Percentiles rank a stretch among this genome's conserved stretches.
Conservation (phyloP, 1,284 basidiomycete genomes). For the Tylopilus sp. region DNA sequence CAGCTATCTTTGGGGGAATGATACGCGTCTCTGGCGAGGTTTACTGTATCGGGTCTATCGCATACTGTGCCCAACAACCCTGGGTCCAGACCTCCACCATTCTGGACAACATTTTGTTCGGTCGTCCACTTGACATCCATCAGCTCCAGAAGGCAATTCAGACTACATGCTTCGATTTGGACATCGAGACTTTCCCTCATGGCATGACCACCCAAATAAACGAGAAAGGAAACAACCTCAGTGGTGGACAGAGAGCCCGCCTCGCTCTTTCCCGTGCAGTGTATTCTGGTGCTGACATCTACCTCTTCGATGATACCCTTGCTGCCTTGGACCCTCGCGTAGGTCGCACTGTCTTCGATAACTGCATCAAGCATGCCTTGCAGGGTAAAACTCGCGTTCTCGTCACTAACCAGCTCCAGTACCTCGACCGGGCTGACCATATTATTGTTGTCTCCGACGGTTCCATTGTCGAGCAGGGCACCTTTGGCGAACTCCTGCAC, state of each 20-base stretch:
- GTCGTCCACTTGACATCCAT: constrained; percentile 42
- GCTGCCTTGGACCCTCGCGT: constrained; percentile 55
- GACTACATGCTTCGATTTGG: constrained; percentile 33
- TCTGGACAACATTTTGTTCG: constrained; percentile 53
- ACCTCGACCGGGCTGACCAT: constrained; percentile 50
- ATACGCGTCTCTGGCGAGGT: constrained; percentile 42
- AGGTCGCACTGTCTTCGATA: constrained; percentile 55
- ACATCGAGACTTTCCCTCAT: constrained; percentile 54
- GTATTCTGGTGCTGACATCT: constrained; percentile 48
- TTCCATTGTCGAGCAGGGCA: constrained; percentile 40
- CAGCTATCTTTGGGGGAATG: constrained; percentile 52
- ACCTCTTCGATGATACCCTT: constrained; percentile 50
- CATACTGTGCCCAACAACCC: constrained; percentile 56
- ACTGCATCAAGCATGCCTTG: constrained; percentile 53
- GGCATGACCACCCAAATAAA: constrained; percentile 60
- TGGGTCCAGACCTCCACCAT: constrained; percentile 46
- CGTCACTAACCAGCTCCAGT: constrained; percentile 58
- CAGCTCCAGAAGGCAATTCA: constrained; percentile 28
- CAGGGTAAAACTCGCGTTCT: constrained; percentile 47
- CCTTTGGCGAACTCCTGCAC: constrained; percentile 36
- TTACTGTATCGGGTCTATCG: constrained; percentile 49
- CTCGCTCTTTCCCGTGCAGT: constrained; percentile 57
- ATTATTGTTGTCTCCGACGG: constrained; percentile 51
- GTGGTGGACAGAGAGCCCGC: constrained; percentile 49
- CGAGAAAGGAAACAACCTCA: constrained; percentile 50